phyloP scores from a whole-genome alignment of 2,329 filamentous ascomycete species.

The Sporothrix dimorphospora region DNA sequence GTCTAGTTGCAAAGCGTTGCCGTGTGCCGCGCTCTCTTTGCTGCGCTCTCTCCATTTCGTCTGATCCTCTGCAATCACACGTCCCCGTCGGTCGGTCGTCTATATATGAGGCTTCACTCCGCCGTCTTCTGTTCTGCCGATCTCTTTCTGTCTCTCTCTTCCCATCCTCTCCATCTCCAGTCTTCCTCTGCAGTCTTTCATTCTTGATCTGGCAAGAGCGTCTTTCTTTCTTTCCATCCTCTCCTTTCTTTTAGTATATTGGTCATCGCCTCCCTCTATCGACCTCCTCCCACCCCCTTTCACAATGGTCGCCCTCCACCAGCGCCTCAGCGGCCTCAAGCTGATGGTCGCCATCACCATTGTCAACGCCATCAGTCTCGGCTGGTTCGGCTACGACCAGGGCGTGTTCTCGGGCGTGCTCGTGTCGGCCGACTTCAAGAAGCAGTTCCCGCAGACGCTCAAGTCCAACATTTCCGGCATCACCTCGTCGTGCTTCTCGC shows the following conservation, averaged over 20 bases:
- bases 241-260: background rate
- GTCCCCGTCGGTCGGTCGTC: background rate
- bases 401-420: conserved; percentile 50
- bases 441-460: conserved; percentile 44
- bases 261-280: background rate
- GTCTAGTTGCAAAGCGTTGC: background rate
- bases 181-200: background rate
- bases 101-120: conserved; percentile 23
- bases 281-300: too few species aligned
- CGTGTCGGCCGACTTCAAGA: conserved; percentile 46
- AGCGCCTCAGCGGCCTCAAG: conserved; percentile 16
- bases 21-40: background rate
- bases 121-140: background rate
- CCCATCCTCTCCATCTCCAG: background rate
- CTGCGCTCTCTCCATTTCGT: background rate
- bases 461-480: conserved; percentile 49
- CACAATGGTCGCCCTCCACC: conserved; percentile 9
- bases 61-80: background rate
- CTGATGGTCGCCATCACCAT: conserved; percentile 24
- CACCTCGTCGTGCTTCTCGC: conserved; percentile 49
- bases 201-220: background rate
- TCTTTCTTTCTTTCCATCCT: background rate
- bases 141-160: background rate
- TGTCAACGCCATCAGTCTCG: conserved; percentile 32
- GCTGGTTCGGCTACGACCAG: conserved; percentile 45